phyloP scores from a whole-genome alignment of 2,329 filamentous ascomycete species.

The Cadophora sp. region DNA sequence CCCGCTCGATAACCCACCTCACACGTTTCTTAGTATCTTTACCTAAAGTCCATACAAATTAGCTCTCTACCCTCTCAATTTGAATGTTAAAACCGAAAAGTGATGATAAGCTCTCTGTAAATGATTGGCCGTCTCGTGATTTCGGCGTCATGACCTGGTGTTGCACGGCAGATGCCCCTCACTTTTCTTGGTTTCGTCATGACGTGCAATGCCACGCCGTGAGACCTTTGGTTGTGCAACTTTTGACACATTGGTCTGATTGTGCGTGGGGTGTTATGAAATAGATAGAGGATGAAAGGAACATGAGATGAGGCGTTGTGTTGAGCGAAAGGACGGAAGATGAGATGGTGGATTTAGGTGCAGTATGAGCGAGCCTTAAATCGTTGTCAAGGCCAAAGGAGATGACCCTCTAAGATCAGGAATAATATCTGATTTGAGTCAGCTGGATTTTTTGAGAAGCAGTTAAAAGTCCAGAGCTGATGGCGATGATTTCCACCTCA shows the following conservation, averaged over 20 bases:
- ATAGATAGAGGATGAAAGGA: not conserved
- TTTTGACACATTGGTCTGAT: constrained; percentile 6
- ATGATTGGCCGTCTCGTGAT: constrained; percentile 8
- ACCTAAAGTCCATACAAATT: not conserved
- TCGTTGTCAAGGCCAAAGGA: no score
- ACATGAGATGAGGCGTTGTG: not conserved
- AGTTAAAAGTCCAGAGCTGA: no score
- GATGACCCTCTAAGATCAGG: no score
- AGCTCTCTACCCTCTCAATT: not conserved
- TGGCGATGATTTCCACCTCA: no score
- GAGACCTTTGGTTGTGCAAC: not conserved
- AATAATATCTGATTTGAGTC: no score
- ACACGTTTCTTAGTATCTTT: no score
- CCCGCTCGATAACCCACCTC: no score
- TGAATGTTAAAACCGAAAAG: not conserved
- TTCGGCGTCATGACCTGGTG: not conserved
- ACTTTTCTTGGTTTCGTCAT: not conserved
- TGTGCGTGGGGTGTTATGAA: not conserved
- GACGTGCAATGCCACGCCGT: not conserved
- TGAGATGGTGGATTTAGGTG: no score
- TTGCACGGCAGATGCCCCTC: not conserved
- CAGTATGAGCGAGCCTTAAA: no score
- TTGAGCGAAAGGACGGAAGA: not conserved
- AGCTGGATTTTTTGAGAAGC: no score
- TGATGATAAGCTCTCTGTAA: not conserved